A percentile compares a stretch with the other conserved stretches of the same genome.
phyloP scores from a whole-genome alignment of 2,329 filamentous ascomycete species.

The Emergomyces orientalis region DNA sequence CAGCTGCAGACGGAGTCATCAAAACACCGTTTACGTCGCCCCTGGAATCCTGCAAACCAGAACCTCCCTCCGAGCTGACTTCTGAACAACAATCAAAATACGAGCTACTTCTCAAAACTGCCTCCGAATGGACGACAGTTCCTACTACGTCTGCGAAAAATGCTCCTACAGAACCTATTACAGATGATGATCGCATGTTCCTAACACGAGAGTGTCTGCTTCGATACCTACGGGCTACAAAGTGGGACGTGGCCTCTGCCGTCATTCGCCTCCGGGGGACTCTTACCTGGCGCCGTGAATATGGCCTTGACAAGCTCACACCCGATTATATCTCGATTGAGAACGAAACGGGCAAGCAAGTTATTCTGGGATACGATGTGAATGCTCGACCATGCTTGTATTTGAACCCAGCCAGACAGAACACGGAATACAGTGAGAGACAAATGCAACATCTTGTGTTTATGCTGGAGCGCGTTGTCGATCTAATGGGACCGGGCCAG shows the following conservation, averaged over 20 bases:
- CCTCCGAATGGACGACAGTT: constrained; percentile 61
- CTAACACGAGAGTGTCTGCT: constrained; percentile 85
- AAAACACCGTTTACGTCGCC: constrained; percentile 53
- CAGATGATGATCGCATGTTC: constrained; percentile 76
- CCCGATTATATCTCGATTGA: constrained; percentile 84
- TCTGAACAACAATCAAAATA: constrained; percentile 76
- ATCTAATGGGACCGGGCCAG: constrained; percentile 76
- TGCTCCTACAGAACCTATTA: constrained; percentile 53
- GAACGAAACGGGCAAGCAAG: constrained; percentile 94
- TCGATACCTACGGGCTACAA: constrained; percentile 85
- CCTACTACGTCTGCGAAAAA: constrained; percentile 53
- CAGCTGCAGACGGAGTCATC: constrained; percentile 33
- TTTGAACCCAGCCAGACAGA: constrained; percentile 80
- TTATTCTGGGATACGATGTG: constrained; percentile 79
- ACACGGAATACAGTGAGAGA: constrained; percentile 74
- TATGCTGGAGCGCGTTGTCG: constrained; percentile 85
- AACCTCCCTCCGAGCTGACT: constrained; percentile 52
- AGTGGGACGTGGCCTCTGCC: constrained; percentile 71
- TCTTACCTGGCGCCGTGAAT: constrained; percentile 81
- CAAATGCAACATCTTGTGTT: constrained; percentile 92
- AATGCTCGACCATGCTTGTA: constrained; percentile 82
- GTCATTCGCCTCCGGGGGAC: constrained; percentile 72
- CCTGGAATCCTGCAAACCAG: constrained; percentile 48
- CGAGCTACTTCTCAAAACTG: constrained; percentile 60
- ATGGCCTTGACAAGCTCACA: constrained; percentile 64